A percentile compares a stretch with the other conserved stretches of the same genome.
Evolutionary conservation across 768 basidiomycete genomes (phyloP).

Genomic region (Hypholoma sublateritium): DNA sequence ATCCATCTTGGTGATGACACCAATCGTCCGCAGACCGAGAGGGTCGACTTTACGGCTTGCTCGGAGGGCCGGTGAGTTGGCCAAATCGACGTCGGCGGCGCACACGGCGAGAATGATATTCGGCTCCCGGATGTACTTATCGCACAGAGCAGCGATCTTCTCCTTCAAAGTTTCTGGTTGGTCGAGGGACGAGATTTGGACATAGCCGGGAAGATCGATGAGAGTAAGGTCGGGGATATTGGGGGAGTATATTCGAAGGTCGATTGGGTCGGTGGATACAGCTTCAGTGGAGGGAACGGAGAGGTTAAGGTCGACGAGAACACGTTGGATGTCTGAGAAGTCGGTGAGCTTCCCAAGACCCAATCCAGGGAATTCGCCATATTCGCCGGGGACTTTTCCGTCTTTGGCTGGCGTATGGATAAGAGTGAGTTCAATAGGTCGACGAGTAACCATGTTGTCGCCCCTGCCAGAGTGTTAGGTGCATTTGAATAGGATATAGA

Average conservation of each 20-base stretch:
- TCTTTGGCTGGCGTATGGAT: constrained; percentile 79
- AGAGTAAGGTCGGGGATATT: constrained; percentile 96
- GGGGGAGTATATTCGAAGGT: constrained; percentile 94
- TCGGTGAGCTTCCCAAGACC: constrained; percentile 88
- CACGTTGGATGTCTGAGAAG: constrained; percentile 90
- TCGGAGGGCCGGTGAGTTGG: constrained; percentile 93
- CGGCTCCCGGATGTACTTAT: constrained; percentile 98
- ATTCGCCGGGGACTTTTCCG: constrained; percentile 65
- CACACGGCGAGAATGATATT: constrained; percentile 99
- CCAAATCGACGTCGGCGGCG: constrained; percentile 97
- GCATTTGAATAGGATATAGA: not conserved
- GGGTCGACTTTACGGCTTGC: constrained; percentile 95
- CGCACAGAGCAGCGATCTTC: constrained; percentile 87
- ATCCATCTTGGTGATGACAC: constrained; percentile 99
- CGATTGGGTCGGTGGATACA: constrained; percentile 93
- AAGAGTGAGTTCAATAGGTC: constrained; percentile 96
- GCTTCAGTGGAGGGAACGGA: constrained; percentile 89
- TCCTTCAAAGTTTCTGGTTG: constrained; percentile 94
- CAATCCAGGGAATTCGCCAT: constrained; percentile 91
- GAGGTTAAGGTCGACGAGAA: constrained; percentile 91
- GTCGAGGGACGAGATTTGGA: constrained; percentile 92
- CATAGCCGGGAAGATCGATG: constrained; percentile 96
- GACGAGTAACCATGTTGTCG: constrained; percentile 98
- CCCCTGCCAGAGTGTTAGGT: constrained; percentile 55
- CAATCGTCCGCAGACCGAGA: constrained; percentile 91